A percentile compares a stretch with the other conserved stretches of the same genome.
Evolutionary conservation across 805 yeast species (phyloP).

Genomic region (Myxozyma neotropica): DNA sequence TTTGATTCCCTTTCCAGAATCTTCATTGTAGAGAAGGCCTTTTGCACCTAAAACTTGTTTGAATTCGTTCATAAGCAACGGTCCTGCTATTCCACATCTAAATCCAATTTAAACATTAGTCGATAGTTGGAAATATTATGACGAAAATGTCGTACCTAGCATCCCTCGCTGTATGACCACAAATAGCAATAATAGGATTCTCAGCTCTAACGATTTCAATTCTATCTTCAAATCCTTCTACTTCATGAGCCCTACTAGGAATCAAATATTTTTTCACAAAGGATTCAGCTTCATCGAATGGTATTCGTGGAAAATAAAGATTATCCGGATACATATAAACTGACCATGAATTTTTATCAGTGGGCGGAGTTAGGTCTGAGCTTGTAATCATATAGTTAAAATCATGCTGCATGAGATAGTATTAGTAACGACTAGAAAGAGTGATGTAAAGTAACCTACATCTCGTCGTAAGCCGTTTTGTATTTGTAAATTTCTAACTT

Average conservation of each 20-base stretch:
- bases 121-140: background rate
- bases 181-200: constrained; percentile 51
- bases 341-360: constrained; percentile 27
- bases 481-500: constrained; percentile 13
- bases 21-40: constrained; percentile 40
- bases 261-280: constrained; percentile 29
- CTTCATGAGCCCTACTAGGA: constrained; percentile 35
- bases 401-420: constrained; percentile 12
- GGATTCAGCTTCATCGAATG: constrained; percentile 15
- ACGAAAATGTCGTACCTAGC: constrained; percentile 29
- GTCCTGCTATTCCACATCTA: constrained; percentile 71
- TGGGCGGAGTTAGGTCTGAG: constrained; percentile 10
- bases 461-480: constrained; percentile 20
- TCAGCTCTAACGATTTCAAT: constrained; percentile 6
- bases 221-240: constrained; percentile 36
- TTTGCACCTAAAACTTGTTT: constrained; percentile 45
- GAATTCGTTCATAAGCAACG: constrained; percentile 57
- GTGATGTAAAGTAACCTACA: too few relatives aligned
- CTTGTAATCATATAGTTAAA: constrained; percentile 29
- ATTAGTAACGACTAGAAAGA: too few relatives aligned
- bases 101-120: too few relatives aligned
- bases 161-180: constrained; percentile 70
- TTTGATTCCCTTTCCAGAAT: constrained; percentile 33
- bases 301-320: constrained; percentile 34
- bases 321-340: constrained; percentile 62